Conservation (phyloP, 257 asterid genomes). For the Hygrophila difformis region DNA sequence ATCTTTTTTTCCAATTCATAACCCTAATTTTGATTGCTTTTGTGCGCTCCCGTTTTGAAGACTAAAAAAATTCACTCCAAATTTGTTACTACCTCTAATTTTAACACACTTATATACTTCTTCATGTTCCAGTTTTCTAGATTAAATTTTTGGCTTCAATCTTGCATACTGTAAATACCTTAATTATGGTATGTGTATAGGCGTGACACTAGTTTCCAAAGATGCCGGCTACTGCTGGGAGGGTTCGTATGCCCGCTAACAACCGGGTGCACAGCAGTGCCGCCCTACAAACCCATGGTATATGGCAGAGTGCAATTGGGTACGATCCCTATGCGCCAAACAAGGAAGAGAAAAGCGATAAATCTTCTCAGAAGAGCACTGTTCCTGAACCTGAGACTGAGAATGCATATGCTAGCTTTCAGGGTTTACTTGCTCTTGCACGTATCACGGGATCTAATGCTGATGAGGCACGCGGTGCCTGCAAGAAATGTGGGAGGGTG, state of each 20-base stretch:
- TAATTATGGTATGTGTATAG: too few species aligned
- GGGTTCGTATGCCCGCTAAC: conserved; percentile 99
- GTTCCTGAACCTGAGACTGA: conserved; percentile 62
- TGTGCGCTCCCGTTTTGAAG: too few species aligned
- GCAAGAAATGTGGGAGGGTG: conserved; percentile 88
- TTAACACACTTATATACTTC: too few species aligned
- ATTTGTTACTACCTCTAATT: too few species aligned
- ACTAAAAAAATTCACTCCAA: too few species aligned
- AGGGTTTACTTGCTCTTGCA: conserved; percentile 88
- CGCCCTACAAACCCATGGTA: conserved; percentile 95
- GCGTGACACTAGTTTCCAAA: conserved; percentile 18
- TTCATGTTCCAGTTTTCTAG: too few species aligned
- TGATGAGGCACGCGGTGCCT: conserved; percentile 84
- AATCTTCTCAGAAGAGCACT: conserved; percentile 26
- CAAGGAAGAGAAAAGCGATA: conserved; percentile 49
- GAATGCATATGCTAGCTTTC: conserved; percentile 81
- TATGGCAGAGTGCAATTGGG: conserved; percentile 99
- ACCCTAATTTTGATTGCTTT: too few species aligned
- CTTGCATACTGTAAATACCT: too few species aligned
- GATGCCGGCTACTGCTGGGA: conserved; percentile 99
- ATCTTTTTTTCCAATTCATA: too few species aligned
- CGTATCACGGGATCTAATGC: conserved; percentile 80
- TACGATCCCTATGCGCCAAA: conserved; percentile 95
- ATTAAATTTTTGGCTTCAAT: too few species aligned
- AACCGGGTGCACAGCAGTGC: conserved; percentile 99